Conservation (phyloP, 192 early-diverging fungal genomes). For the Funneliformis geosporum region DNA sequence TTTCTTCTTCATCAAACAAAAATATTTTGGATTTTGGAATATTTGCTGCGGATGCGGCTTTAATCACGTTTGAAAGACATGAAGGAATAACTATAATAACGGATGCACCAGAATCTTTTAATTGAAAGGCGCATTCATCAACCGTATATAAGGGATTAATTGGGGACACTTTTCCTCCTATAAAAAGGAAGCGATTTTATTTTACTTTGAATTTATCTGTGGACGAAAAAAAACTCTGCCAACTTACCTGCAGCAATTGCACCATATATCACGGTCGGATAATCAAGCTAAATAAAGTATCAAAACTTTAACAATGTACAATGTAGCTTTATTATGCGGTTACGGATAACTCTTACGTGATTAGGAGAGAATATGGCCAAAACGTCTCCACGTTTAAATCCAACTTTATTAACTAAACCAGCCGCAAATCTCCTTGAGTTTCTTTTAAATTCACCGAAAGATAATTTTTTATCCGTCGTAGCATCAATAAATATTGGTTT, state of each 20-base stretch:
- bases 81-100: constrained; percentile 57
- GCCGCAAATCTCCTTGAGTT: constrained; percentile 40
- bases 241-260: constrained; percentile 40
- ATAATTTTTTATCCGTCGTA: constrained; percentile 36
- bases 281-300: constrained; percentile 13
- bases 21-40: constrained; percentile 44
- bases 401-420: constrained; percentile 54
- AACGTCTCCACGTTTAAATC: constrained; percentile 67
- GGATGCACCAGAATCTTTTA: constrained; percentile 67
- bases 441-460: constrained; percentile 46
- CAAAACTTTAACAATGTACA: background rate
- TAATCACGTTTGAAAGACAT: constrained; percentile 37
- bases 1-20: constrained; percentile 47
- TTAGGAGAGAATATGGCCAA: constrained; percentile 75
- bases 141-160: constrained; percentile 82
- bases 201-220: background rate
- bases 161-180: constrained; percentile 69
- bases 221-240: background rate
- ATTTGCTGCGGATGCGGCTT: constrained; percentile 37
- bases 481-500: constrained; percentile 50
- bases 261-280: constrained; percentile 40
- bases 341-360: constrained; percentile 38
- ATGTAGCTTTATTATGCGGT: too few relatives aligned
- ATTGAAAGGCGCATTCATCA: constrained; percentile 74
- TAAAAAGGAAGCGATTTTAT: constrained; percentile 26